Conservation (phyloP, 306 rosid species). For the peach (Prunus persica) region DNA sequence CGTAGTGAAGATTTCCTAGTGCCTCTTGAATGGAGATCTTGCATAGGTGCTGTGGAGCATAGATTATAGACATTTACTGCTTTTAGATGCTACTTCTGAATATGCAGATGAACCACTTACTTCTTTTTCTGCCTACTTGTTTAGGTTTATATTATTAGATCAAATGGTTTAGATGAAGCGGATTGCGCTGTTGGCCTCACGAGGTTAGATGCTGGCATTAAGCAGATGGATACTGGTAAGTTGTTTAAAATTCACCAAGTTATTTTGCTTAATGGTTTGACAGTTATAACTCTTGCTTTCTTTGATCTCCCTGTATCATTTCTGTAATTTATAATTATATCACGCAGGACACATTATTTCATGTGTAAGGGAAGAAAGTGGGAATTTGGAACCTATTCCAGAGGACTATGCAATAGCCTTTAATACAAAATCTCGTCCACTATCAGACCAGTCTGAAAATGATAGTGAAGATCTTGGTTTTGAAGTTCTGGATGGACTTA, state of each 20-base stretch:
- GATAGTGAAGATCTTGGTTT: conserved; percentile 20
- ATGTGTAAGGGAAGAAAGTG: conserved; percentile 10
- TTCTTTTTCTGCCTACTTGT: background rate
- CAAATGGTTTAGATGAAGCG: conserved; percentile 26
- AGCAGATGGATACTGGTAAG: conserved; percentile 18
- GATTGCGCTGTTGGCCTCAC: conserved; percentile 42
- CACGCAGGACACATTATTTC: conserved; percentile 7
- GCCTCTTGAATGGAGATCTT: background rate
- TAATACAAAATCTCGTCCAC: background rate
- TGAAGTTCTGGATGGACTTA: conserved; percentile 25
- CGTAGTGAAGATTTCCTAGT: background rate
- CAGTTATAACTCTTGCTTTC: background rate
- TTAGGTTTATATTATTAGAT: conserved; percentile 53
- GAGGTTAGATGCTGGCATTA: conserved; percentile 14
- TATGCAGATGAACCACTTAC: background rate
- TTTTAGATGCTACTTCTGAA: background rate
- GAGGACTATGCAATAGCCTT: background rate
- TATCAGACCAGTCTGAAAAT: conserved; percentile 24
- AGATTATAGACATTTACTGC: background rate
- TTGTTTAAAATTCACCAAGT: conserved; percentile 10
- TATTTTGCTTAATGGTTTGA: background rate
- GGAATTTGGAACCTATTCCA: conserved; percentile 11
- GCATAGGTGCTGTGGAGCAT: background rate
- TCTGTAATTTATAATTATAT: background rate
- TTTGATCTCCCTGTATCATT: background rate